Percentiles rank a stretch among this genome's conserved stretches.
phyloP scores from a whole-genome alignment of 257 asterid species.

The Nicotiana knightiana region DNA sequence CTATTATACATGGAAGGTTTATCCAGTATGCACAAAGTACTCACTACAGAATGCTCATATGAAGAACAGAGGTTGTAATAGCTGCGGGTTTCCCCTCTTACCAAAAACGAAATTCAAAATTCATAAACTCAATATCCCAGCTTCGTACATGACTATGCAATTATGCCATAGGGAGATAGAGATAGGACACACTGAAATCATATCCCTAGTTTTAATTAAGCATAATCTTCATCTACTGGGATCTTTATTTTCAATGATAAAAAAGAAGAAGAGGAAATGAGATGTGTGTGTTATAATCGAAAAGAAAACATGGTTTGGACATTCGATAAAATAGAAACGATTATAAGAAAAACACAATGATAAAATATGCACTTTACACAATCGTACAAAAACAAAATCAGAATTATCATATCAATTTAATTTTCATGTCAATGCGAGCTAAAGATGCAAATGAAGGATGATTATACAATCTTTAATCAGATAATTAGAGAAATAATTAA shows the following conservation, averaged over 20 bases:
- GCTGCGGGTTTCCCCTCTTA: too few species aligned
- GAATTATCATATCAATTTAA: neutral
- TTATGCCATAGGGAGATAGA: too few species aligned
- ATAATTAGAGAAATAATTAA: neutral
- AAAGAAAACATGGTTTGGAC: neutral
- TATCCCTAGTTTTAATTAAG: too few species aligned
- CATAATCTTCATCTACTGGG: neutral
- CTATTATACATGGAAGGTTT: too few species aligned
- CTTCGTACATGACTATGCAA: too few species aligned
- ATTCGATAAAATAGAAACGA: neutral
- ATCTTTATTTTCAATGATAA: neutral
- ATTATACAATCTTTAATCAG: neutral
- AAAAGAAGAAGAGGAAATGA: neutral
- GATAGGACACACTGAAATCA: neutral
- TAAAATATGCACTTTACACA: neutral
- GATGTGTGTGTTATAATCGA: neutral
- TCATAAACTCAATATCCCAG: too few species aligned
- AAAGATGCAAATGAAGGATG: neutral
- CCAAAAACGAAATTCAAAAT: too few species aligned
- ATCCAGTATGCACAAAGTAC: too few species aligned
- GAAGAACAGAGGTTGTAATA: too few species aligned
- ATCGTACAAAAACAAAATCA: neutral
- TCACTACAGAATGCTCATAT: too few species aligned
- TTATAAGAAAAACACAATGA: neutral
- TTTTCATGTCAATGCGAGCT: neutral